Conservation (phyloP, 257 asterid species). For the Catharanthus roseus region DNA sequence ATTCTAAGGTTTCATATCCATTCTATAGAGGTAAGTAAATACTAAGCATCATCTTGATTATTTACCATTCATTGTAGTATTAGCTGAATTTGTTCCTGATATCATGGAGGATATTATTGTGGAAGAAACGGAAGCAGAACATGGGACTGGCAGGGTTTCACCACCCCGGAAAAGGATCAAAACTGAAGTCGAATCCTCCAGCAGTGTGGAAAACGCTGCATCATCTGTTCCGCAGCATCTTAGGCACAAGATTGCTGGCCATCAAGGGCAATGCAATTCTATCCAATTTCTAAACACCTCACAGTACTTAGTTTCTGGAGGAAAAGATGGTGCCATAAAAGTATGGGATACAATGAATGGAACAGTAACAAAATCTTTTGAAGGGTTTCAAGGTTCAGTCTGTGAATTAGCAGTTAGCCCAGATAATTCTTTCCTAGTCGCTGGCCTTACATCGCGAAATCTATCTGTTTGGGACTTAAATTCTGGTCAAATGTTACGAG, state of each 20-base stretch:
- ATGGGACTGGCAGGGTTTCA: neutral
- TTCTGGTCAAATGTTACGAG: neutral
- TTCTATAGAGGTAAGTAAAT: neutral
- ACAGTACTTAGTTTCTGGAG: conserved; percentile 3
- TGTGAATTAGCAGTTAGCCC: conserved; percentile 11
- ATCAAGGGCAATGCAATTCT: conserved; percentile 14
- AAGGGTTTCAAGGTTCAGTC: conserved; percentile 12
- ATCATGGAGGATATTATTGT: neutral
- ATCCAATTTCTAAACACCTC: conserved; percentile 11
- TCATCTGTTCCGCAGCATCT: conserved; percentile 1
- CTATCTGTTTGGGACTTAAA: conserved; percentile 10
- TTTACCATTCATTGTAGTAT: neutral
- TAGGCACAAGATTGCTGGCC: conserved; percentile 15
- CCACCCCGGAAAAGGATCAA: conserved; percentile 8
- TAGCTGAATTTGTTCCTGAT: neutral
- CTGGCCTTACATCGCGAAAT: conserved; percentile 10
- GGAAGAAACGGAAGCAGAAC: conserved; percentile 12
- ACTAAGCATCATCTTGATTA: neutral
- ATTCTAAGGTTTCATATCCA: neutral
- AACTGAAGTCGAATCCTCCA: neutral
- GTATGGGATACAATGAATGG: conserved; percentile 11
- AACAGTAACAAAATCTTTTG: neutral
- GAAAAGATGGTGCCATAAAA: conserved; percentile 4
- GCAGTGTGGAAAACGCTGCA: neutral
- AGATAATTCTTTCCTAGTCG: conserved; percentile 5